Percentiles rank a stretch among this genome's conserved stretches.
Conservation (phyloP, 371 early-diverging fungal genomes). For the Syncephalastrum contaminatum region DNA sequence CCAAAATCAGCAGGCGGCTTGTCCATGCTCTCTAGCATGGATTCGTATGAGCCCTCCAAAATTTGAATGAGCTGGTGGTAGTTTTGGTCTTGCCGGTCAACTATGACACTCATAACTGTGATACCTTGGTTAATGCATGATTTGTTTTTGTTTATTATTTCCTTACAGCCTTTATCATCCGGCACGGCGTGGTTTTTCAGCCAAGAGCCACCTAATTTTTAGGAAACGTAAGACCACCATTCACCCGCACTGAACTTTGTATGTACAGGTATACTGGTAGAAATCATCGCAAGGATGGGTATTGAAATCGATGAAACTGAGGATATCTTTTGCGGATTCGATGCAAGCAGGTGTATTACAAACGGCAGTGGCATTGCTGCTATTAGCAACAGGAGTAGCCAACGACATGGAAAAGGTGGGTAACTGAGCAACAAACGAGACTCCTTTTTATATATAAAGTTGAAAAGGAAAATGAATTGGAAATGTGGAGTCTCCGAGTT, state of each 20-base stretch:
- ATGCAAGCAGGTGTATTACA: conserved; percentile 50
- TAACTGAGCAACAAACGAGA: too few relatives aligned
- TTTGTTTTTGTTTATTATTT: not conserved
- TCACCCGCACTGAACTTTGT: not conserved
- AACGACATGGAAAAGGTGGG: too few relatives aligned
- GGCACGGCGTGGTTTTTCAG: conserved; percentile 40
- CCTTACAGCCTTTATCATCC: conserved; percentile 39
- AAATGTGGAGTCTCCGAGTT: too few relatives aligned
- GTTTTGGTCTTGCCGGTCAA: not conserved
- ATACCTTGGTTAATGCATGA: too few relatives aligned
- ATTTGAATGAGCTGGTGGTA: not conserved
- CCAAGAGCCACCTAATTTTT: conserved; percentile 49
- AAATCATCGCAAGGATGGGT: conserved; percentile 46
- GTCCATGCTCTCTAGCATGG: too few relatives aligned
- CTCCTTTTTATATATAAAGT: too few relatives aligned
- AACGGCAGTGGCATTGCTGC: conserved; percentile 4
- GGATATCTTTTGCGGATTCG: conserved; percentile 35
- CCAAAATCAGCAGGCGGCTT: conserved; percentile 3
- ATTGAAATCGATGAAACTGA: conserved; percentile 31
- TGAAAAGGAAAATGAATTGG: too few relatives aligned
- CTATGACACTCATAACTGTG: too few relatives aligned
- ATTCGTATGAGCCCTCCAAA: conserved; percentile 18
- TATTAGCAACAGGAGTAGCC: too few relatives aligned
- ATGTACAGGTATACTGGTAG: conserved; percentile 54
- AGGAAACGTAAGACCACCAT: not conserved